Base-by-base conservation (phyloP, 768 basidiomycete genomes). In the Kwoniella dendrophila region DNA sequence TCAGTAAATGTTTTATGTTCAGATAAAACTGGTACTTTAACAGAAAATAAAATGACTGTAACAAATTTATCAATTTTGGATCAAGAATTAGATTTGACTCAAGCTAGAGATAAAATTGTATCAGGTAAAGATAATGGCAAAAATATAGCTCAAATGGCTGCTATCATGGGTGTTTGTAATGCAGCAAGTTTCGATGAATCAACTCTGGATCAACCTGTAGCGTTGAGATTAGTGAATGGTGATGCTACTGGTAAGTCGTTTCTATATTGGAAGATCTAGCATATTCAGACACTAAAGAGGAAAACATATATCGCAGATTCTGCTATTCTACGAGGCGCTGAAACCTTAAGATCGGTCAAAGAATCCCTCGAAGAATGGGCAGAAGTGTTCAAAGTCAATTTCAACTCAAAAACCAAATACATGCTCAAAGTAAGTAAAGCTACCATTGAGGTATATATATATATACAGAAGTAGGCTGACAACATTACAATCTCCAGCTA, bases 31-130 rank as follows among this genome's bases (percentile, higher is more conserved):
- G 76, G 76, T 18, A 76, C 71, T 12, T 77, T 87, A 20, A 87
- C 86, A 1, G 81, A 83, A 70, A 86, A 86, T 71, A 81, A 78
- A 62, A 86, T 87, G 86, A 80, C 83, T 11, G 85, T 83, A 44
- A 82, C 83, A 29, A 83, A 83, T 45, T 77, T 82, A 34, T 82
- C 83, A 64, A 78, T 76, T 49, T 77, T 74, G 61, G 80, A 71
- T 76, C 66, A 67, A 5, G 67, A 73, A 49, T 51, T 71, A n/a
- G 52, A 64, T 7, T 38, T 66, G 0, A 44, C 52, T 10, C 61
- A 66, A 32, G 71, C 68, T 6, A 57, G 70, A n/a, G 75, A 78
- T 41, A 40, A 63, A 34, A 52, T 72, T 18, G 61, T 68, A 2
- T 30, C 33, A 29, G 59, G 68, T 4, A 62, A 56, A 4, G 32